These are phyloP conservation scores for Nicotiana paniculata DNA, from an alignment of 257 asterid genomes.

Conservation along the genomic window DNA sequence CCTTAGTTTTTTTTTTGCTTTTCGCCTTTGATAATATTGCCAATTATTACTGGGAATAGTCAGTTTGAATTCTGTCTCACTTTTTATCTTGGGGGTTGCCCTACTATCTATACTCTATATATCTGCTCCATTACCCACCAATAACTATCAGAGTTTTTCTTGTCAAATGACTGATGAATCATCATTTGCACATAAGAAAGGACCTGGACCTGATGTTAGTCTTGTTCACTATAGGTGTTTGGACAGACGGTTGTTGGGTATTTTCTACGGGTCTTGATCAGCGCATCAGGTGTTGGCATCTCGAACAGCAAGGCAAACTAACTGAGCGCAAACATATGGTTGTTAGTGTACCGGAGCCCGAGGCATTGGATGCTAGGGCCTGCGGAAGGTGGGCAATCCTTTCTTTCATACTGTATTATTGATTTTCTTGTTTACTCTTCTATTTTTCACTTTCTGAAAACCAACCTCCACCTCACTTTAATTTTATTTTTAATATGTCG, in stretches of 20 bases:
- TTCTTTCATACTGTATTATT: neutral
- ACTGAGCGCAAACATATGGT: conserved; percentile 53
- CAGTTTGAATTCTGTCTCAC: neutral
- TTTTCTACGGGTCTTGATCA: conserved; percentile 93
- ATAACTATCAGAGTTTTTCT: neutral
- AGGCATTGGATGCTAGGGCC: conserved; percentile 68
- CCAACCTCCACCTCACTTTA: neutral
- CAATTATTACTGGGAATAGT: neutral
- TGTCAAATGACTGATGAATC: neutral
- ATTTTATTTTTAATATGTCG: neutral
- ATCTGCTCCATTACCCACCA: neutral
- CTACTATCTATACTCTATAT: neutral
- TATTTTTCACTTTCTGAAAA: neutral
- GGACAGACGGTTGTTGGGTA: conserved; percentile 93
- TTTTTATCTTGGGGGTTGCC: neutral
- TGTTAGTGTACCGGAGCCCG: conserved; percentile 93
- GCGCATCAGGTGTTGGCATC: conserved; percentile 82
- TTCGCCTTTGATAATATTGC: too few relatives aligned
- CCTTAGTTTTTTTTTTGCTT: too few relatives aligned
- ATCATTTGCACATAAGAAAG: neutral
- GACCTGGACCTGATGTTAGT: neutral
- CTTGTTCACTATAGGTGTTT: conserved; percentile 44
- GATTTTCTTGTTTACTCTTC: neutral
- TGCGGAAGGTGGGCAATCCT: conserved; percentile 46
- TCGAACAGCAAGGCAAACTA: conserved; percentile 36